phyloP scores from a whole-genome alignment of 2,329 filamentous ascomycete genomes.

The Phyllosticta capitalensis region DNA sequence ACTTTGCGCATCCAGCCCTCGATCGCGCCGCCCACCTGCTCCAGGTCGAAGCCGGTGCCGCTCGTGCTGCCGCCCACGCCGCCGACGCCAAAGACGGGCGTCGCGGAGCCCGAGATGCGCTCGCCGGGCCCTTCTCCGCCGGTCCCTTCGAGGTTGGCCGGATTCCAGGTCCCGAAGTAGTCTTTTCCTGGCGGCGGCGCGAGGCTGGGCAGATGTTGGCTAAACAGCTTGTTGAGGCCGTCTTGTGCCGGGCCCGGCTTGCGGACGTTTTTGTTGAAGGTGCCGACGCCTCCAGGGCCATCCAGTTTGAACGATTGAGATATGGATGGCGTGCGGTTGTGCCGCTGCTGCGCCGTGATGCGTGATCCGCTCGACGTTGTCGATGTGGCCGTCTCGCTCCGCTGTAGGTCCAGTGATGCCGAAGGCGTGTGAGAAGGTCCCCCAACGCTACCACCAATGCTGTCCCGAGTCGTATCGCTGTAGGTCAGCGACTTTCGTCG shows the following conservation, averaged over 20 bases:
- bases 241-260: constrained; percentile 77
- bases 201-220: constrained; percentile 71
- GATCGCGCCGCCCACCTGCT: constrained; percentile 76
- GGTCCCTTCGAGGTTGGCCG: constrained; percentile 17
- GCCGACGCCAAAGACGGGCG: constrained; percentile 11
- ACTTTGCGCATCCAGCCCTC: constrained; percentile 87
- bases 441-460: background rate
- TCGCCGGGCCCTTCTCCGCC: constrained; percentile 13
- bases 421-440: constrained; percentile 47
- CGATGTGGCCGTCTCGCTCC: constrained; percentile 28
- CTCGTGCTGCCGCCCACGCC: constrained; percentile 10
- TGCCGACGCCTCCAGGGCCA: constrained; percentile 81
- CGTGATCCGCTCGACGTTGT: constrained; percentile 23
- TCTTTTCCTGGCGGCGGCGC: constrained; percentile 52
- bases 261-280: constrained; percentile 60
- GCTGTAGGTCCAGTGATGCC: constrained; percentile 52
- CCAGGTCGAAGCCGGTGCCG: constrained; percentile 44
- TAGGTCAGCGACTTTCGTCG: constrained; percentile 73
- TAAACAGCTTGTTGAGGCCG: constrained; percentile 73
- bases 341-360: constrained; percentile 28
- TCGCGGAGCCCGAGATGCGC: constrained; percentile 20
- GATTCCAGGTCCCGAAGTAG: constrained; percentile 32
- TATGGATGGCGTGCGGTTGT: constrained; percentile 24
- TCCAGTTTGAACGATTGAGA: constrained; percentile 49
- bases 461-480: constrained; percentile 42